Percentiles rank a stretch among this genome's conserved stretches.
phyloP scores from a whole-genome alignment of 106 monocot species.

The Triglochin maritima region DNA sequence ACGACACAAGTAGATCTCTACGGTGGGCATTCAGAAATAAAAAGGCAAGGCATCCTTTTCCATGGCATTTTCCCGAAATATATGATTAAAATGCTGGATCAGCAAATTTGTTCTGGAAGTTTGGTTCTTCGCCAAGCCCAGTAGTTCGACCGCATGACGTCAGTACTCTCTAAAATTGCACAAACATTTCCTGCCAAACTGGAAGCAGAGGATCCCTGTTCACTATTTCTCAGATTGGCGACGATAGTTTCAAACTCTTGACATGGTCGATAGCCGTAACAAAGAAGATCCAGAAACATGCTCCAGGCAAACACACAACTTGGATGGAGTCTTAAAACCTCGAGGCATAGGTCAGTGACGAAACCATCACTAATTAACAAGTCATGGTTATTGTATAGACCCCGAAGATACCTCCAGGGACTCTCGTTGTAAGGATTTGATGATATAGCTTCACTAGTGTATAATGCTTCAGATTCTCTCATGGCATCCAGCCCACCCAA shows the following conservation, averaged over 20 bases:
- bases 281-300: slow-evolving; percentile 68
- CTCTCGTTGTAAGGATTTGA: slow-evolving; percentile 80
- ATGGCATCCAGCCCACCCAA: slow-evolving; percentile 56
- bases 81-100: background rate
- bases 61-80: too few species aligned
- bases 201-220: slow-evolving; percentile 6
- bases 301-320: slow-evolving; percentile 42
- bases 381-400: slow-evolving; percentile 53
- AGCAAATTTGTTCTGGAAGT: slow-evolving; percentile 33
- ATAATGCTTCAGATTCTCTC: slow-evolving; percentile 65
- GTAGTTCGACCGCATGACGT: slow-evolving; percentile 69
- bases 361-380: slow-evolving; percentile 33
- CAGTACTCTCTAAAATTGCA: slow-evolving; percentile 45
- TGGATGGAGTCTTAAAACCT: slow-evolving; percentile 37
- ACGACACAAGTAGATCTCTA: too few species aligned
- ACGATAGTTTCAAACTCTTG: slow-evolving; percentile 34
- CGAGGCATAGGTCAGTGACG: slow-evolving; percentile 44
- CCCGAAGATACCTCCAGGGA: slow-evolving; percentile 90
- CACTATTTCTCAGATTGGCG: slow-evolving; percentile 16
- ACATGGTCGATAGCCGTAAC: slow-evolving; percentile 49
- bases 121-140: slow-evolving; percentile 66
- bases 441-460: slow-evolving; percentile 50
- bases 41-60: too few species aligned
- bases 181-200: slow-evolving; percentile 40
- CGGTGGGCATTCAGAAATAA: too few species aligned